These are phyloP conservation scores for Aristolochia californica DNA, from an alignment of 164 flowering plant species.

Conservation along the genomic window DNA sequence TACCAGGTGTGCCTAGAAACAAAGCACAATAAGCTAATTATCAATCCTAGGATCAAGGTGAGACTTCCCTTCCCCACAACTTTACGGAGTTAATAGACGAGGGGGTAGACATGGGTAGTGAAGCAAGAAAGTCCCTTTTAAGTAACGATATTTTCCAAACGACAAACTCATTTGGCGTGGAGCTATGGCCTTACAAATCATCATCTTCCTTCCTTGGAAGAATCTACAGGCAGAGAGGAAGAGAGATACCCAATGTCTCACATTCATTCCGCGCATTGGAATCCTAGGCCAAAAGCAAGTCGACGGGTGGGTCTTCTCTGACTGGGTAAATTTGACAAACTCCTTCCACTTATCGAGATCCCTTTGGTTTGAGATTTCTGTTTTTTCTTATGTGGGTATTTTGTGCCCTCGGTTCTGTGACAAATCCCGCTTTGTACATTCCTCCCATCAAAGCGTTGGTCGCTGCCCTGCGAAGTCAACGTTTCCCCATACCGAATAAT, in stretches of 20 bases:
- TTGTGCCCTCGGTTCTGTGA: background rate
- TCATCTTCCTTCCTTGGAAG: conserved; percentile 6
- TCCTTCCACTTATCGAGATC: no score
- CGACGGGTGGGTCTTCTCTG: background rate
- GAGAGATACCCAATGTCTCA: no score
- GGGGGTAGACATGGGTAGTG: background rate
- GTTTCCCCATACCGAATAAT: conserved; percentile 16
- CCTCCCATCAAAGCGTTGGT: conserved; percentile 1
- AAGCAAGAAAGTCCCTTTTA: conserved; percentile 14
- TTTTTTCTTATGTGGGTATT: background rate
- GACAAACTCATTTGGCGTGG: conserved; percentile 27
- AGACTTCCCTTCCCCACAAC: background rate
- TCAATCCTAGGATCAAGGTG: background rate
- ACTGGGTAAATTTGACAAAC: background rate
- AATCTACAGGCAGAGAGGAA: no score
- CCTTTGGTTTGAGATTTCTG: no score
- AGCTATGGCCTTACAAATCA: conserved; percentile 4
- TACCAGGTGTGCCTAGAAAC: background rate
- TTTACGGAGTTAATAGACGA: conserved; percentile 1
- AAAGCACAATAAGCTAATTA: conserved; percentile 10
- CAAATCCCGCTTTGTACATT: background rate
- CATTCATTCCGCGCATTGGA: conserved; percentile 1
- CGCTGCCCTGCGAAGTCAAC: conserved; percentile 18
- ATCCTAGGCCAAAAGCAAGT: conserved; percentile 10
- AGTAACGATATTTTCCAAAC: conserved; percentile 10